Evolutionary conservation across 164 flowering plant genomes (phyloP).

Genomic region (Dillenia turbinata): DNA sequence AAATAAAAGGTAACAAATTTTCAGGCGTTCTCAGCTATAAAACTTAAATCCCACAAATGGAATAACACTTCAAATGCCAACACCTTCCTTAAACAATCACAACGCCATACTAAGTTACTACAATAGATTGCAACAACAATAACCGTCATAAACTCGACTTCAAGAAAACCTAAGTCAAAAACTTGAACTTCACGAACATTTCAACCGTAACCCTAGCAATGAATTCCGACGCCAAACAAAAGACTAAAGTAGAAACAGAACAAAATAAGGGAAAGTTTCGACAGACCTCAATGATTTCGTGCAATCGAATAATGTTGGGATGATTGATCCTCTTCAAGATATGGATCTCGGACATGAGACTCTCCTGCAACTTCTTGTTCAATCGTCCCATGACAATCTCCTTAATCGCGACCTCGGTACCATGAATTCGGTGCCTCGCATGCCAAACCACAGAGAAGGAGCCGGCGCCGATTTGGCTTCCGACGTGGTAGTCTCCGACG

Average conservation of each 20-base stretch:
- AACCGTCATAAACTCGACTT: too few species aligned
- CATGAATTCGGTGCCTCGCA: conserved; percentile 73
- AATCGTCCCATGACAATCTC: conserved; percentile 67
- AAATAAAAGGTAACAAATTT: too few species aligned
- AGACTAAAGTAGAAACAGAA: not conserved
- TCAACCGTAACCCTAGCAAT: too few species aligned
- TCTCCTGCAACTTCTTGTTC: conserved; percentile 76
- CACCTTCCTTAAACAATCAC: too few species aligned
- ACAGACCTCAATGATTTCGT: conserved; percentile 83
- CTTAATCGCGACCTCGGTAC: conserved; percentile 92
- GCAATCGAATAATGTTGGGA: conserved; percentile 82
- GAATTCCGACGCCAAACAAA: too few species aligned
- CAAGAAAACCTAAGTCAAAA: too few species aligned
- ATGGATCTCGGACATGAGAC: conserved; percentile 81
- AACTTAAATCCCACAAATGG: too few species aligned
- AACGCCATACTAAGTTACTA: too few species aligned
- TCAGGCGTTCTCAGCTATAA: too few species aligned
- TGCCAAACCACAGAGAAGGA: conserved; percentile 96
- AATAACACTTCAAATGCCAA: too few species aligned
- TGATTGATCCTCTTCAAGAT: conserved; percentile 71
- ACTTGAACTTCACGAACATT: too few species aligned
- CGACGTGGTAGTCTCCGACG: conserved; percentile 77
- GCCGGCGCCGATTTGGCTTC: conserved; percentile 81
- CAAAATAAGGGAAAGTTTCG: not conserved
- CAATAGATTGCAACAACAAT: too few species aligned